Percentiles rank a stretch among this genome's conserved stretches.
Conservation (phyloP, 164 flowering plant genomes). For the Vitis rupestris region DNA sequence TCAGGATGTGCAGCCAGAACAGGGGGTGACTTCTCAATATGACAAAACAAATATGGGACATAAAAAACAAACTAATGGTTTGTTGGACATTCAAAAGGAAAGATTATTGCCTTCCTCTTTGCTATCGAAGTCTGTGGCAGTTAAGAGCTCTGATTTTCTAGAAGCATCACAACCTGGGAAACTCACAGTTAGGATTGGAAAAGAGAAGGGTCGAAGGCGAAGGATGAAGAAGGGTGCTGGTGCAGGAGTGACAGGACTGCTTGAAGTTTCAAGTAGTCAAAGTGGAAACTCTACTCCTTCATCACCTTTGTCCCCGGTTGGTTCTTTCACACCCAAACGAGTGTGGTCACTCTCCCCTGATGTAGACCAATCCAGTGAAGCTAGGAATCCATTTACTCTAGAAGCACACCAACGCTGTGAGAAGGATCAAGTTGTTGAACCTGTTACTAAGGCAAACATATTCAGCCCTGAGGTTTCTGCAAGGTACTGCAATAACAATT, state of each 20-base stretch:
- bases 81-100: conserved; percentile 19
- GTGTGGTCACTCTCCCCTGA: conserved; percentile 33
- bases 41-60: conserved; percentile 16
- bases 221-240: conserved; percentile 51
- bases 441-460: conserved; percentile 12
- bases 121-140: conserved; percentile 20
- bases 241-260: conserved; percentile 33
- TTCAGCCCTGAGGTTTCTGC: conserved; percentile 19
- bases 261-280: conserved; percentile 83
- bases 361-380: conserved; percentile 24
- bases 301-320: conserved; percentile 78
- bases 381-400: conserved; percentile 29
- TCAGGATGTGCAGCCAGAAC: conserved; percentile 21
- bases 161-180: conserved; percentile 36
- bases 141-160: conserved; percentile 24
- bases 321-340: conserved; percentile 33
- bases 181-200: conserved; percentile 53
- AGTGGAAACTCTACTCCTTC: conserved; percentile 96
- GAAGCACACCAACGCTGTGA: conserved; percentile 13
- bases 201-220: conserved; percentile 50
- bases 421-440: conserved; percentile 16
- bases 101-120: conserved; percentile 20
- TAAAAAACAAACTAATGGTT: conserved; percentile 8
- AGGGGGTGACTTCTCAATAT: conserved; percentile 15
- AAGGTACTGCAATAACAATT: conserved; percentile 9